Evolutionary conservation across 495 filamentous ascomycete genomes (phyloP), one percentile per base, ranked within the genome.

Genomic region (Astrothelium macrocarpum): DNA sequence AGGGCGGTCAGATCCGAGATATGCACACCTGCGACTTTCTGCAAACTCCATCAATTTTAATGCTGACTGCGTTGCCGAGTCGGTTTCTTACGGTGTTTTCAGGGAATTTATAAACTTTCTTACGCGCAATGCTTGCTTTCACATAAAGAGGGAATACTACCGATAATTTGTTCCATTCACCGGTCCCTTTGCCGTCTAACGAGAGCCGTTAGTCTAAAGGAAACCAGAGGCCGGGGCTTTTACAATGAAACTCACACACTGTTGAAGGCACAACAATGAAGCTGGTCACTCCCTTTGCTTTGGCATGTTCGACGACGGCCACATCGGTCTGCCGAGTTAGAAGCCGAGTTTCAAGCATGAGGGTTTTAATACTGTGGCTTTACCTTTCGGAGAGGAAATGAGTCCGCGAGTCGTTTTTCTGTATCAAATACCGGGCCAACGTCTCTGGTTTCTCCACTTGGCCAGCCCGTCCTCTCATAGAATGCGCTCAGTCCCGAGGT

Each of bases 31-130:
- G 5, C 20, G 5, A 56, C 49, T 56, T 56, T 56, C 49, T 56
- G 20, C 59, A 56, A 25, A 31, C 64, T 53, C 56, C 26, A 23
- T 42, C 34, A 36, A 42, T 16, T 14, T 18, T 5, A 36, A n/a
- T 49, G 28, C 32, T 34, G 11, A 32, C 36, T 20, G 4, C 29
- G 20, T 59, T 62, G 43, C 18, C 7, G 49, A 36, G 31, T 43
- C 36, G 53, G 53, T 63, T 68, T 60, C 70, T 66, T 69, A 76
- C 74, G 36, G 67, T 67, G 58, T 74, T 64, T 32, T 65, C 49
- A 25, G 49, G 5, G 25, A 56, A 56, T 56, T 56, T 56, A 16
- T 4, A 56, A 20, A 56, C 49, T 56, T 4, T 10, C 29, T 29
- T 56, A 11, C 25, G 49, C 20, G 49, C 12, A 56, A 56, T 56